phyloP scores from a whole-genome alignment of 805 yeast species.

The Wickerhamiella cacticola region DNA sequence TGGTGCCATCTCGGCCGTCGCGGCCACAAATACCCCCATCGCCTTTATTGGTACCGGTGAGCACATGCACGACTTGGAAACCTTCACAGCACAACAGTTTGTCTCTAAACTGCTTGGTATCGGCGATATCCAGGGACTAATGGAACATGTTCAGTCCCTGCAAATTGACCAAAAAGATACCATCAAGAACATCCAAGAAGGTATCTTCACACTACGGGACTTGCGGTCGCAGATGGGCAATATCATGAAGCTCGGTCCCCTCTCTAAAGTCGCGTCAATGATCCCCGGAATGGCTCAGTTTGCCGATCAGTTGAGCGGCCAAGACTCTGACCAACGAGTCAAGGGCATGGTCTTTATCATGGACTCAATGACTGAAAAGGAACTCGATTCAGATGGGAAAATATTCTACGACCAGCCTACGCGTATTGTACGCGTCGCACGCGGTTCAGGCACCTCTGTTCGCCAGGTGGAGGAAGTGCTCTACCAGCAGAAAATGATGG shows the following conservation, averaged over 20 bases:
- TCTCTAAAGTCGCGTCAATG: slow-evolving; percentile 88
- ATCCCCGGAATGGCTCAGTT: slow-evolving; percentile 81
- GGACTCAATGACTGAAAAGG: slow-evolving; percentile 93
- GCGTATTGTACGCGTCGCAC: slow-evolving; percentile 79
- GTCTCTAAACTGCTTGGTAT: slow-evolving; percentile 87
- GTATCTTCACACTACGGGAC: slow-evolving; percentile 83
- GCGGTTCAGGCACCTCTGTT: slow-evolving; percentile 87
- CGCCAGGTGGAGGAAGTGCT: slow-evolving; percentile 88
- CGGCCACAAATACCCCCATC: slow-evolving; percentile 90
- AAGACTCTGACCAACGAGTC: slow-evolving; percentile 72
- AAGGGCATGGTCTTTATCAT: slow-evolving; percentile 81
- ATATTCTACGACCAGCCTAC: slow-evolving; percentile 69
- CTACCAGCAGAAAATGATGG: slow-evolving; percentile 88
- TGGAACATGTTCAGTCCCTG: slow-evolving; percentile 85
- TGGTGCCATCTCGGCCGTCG: slow-evolving; percentile 98
- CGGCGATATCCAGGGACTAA: slow-evolving; percentile 85
- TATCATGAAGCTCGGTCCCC: slow-evolving; percentile 92
- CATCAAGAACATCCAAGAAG: slow-evolving; percentile 85
- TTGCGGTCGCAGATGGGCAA: slow-evolving; percentile 91
- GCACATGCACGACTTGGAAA: slow-evolving; percentile 85
- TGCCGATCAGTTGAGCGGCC: slow-evolving; percentile 82
- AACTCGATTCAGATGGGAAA: slow-evolving; percentile 80
- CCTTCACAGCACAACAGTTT: slow-evolving; percentile 79
- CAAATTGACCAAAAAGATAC: slow-evolving; percentile 76
- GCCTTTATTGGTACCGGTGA: slow-evolving; percentile 98